Percentiles rank a stretch among this genome's conserved stretches.
These are phyloP conservation scores for Phytophthora sansomeana DNA, from an alignment of 352 stramenopile species.

Conservation along the genomic window DNA sequence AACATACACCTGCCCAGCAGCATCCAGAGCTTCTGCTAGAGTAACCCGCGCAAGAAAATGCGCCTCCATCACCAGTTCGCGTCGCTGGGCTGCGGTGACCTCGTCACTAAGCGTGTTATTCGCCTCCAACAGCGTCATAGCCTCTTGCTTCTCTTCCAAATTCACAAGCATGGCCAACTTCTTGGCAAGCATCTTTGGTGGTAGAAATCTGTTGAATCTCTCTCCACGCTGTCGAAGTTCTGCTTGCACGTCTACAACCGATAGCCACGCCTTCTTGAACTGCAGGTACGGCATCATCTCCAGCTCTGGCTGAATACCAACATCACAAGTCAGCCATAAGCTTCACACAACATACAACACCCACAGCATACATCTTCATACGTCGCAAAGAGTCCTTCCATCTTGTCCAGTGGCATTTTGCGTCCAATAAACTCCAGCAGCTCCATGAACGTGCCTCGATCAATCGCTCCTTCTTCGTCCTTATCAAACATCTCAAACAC, in stretches of 20 bases:
- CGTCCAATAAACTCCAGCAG: conserved; percentile 74
- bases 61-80: conserved; percentile 60
- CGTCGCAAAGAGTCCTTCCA: conserved; percentile 70
- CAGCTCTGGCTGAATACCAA: conserved; percentile 51
- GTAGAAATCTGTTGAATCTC: conserved; percentile 74
- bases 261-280: conserved; percentile 78
- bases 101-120: conserved; percentile 62
- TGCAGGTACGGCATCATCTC: conserved; percentile 77
- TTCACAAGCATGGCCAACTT: conserved; percentile 72
- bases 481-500: conserved; percentile 86
- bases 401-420: conserved; percentile 67
- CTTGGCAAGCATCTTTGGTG: conserved; percentile 55
- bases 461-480: conserved; percentile 72
- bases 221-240: conserved; percentile 71
- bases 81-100: conserved; percentile 46
- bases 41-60: conserved; percentile 49
- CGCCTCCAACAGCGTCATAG: conserved; percentile 61
- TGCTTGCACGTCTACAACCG: conserved; percentile 71
- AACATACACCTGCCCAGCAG: conserved; percentile 79
- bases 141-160: conserved; percentile 75
- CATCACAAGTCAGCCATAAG: neutral
- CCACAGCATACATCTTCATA: conserved; percentile 69
- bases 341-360: neutral
- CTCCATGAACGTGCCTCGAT: conserved; percentile 72
- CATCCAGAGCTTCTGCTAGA: conserved; percentile 70